Evolutionary conservation across 495 filamentous ascomycete species (phyloP).

Genomic region (Polyplosphaeria fusca): DNA sequence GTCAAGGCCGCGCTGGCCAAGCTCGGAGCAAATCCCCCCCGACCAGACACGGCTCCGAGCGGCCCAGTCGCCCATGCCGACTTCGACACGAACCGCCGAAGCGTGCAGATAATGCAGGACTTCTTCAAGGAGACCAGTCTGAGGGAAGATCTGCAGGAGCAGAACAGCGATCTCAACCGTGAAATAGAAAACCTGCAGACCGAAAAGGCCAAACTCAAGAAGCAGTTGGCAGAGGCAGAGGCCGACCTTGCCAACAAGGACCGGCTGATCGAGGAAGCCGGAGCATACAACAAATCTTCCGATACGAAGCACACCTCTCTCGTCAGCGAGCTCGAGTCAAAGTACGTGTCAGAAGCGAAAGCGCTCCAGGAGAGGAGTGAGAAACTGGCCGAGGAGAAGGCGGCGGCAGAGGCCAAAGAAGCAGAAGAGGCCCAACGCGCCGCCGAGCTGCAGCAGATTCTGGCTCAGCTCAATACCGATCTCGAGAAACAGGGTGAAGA

Average conservation of each 20-base stretch:
- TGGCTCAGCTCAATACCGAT: conserved; percentile 26
- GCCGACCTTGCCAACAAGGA: conserved; percentile 25
- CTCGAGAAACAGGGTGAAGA: conserved; percentile 24
- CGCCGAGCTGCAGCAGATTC: conserved; percentile 26
- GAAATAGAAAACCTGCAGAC: conserved; percentile 24
- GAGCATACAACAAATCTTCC: neutral
- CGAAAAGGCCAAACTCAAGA: conserved; percentile 24
- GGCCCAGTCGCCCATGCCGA: conserved; percentile 18
- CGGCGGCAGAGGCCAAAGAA: conserved; percentile 26
- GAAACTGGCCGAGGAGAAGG: conserved; percentile 25
- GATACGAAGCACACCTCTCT: conserved; percentile 5
- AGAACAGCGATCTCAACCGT: conserved; percentile 12
- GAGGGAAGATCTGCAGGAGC: conserved; percentile 27
- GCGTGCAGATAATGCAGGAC: conserved; percentile 31
- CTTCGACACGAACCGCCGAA: conserved; percentile 14
- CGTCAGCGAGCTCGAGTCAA: conserved; percentile 25
- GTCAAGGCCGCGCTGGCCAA: conserved; percentile 16
- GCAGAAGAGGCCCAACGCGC: conserved; percentile 29
- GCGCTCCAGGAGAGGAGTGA: conserved; percentile 15
- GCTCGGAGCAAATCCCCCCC: conserved; percentile 6
- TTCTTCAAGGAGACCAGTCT: conserved; percentile 32
- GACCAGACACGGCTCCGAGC: conserved; percentile 26
- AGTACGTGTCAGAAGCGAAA: conserved; percentile 18
- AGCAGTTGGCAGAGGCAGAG: conserved; percentile 24
- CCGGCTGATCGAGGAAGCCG: conserved; percentile 5